Evolutionary conservation across 352 stramenopile genomes (phyloP).

Genomic region (Phytophthora constricta): DNA sequence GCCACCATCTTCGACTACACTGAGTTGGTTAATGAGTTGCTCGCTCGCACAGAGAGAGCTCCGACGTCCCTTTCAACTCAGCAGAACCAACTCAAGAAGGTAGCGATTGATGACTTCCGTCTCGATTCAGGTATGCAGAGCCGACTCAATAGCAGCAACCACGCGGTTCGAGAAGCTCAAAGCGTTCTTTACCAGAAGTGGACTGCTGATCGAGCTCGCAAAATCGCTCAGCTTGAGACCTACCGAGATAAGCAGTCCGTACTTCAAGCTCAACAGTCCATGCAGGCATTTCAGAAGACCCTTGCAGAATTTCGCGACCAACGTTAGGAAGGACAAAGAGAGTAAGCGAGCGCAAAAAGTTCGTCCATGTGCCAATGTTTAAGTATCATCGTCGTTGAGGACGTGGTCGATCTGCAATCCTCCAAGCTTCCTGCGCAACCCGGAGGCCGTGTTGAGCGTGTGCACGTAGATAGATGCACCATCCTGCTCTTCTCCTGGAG

Average conservation of each 20-base stretch:
- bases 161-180: constrained; percentile 22
- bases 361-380: neutral
- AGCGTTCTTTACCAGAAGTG: constrained; percentile 41
- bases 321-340: constrained; percentile 12
- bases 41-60: constrained; percentile 21
- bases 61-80: neutral
- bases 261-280: constrained; percentile 49
- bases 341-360: too few relatives aligned
- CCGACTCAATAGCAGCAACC: neutral
- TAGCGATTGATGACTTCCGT: neutral
- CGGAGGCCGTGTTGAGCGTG: constrained; percentile 71
- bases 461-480: constrained; percentile 46
- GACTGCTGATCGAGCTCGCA: constrained; percentile 25
- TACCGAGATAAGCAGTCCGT: constrained; percentile 24
- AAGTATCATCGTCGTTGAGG: constrained; percentile 20
- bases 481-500: neutral
- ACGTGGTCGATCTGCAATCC: constrained; percentile 57
- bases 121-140: neutral
- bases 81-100: neutral
- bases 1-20: constrained; percentile 38
- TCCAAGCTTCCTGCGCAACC: constrained; percentile 59
- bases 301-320: constrained; percentile 34
- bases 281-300: constrained; percentile 49
- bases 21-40: constrained; percentile 33
- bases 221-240: constrained; percentile 27